Evolutionary conservation across 345 rosid genomes (phyloP).

Genomic region (Eutrema yunnanense): DNA sequence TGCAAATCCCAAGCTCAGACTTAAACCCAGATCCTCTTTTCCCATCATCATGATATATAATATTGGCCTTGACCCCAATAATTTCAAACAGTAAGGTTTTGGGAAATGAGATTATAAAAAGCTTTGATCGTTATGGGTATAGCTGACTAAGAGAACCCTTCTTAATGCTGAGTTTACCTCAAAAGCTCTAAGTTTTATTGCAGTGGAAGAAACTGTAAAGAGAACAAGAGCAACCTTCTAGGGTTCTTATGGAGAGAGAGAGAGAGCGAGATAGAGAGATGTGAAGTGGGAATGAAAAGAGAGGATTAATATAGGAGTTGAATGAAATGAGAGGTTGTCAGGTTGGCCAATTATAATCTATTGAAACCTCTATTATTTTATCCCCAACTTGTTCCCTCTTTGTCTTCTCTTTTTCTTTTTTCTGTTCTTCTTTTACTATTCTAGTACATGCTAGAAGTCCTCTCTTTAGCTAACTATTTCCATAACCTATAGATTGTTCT

Average conservation of each 20-base stretch:
- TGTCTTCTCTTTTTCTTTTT: constrained; percentile 15
- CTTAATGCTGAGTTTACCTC: not conserved
- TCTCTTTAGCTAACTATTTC: not conserved
- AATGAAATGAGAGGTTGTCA: constrained; percentile 23
- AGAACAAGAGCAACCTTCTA: constrained; percentile 16
- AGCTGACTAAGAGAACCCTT: not conserved
- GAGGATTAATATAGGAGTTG: constrained; percentile 19
- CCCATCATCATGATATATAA: constrained; percentile 42
- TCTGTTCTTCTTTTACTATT: not conserved
- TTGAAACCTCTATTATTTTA: constrained; percentile 24
- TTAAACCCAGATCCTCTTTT: constrained; percentile 77
- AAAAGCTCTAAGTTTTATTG: not conserved
- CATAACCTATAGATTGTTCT: constrained; percentile 12
- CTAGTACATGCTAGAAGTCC: not conserved
- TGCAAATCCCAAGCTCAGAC: constrained; percentile 64
- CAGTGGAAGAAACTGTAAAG: not conserved
- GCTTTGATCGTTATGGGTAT: not conserved
- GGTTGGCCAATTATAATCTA: constrained; percentile 19
- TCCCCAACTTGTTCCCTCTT: constrained; percentile 24
- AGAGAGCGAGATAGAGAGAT: not conserved
- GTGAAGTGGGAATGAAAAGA: constrained; percentile 7
- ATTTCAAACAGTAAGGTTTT: not conserved
- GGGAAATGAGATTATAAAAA: not conserved
- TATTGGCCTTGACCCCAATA: not conserved
- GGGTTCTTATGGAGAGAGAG: constrained; percentile 10